A percentile compares a stretch with the other conserved stretches of the same genome.
phyloP scores from a whole-genome alignment of 306 rosid genomes.

The Morella rubra region DNA sequence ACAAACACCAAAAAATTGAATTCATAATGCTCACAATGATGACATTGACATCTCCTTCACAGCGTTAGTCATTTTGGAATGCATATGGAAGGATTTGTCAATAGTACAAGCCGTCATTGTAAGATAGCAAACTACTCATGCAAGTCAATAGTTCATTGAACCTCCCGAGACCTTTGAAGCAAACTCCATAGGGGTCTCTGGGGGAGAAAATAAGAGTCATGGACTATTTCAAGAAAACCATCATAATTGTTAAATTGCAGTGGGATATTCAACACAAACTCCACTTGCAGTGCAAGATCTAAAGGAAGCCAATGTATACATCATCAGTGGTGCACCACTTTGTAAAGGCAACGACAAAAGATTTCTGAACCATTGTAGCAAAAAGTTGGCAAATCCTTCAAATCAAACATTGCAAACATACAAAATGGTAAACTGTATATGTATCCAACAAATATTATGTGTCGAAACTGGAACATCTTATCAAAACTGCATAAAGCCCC shows the following conservation, averaged over 20 bases:
- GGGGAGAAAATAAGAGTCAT: neutral
- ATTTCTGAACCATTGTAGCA: neutral
- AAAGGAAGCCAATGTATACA: neutral
- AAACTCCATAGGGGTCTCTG: neutral
- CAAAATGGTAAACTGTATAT: neutral
- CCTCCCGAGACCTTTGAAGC: neutral
- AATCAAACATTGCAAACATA: neutral
- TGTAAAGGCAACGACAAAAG: neutral
- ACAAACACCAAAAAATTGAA: neutral
- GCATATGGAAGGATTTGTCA: neutral
- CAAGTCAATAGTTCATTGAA: neutral
- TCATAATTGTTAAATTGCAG: neutral
- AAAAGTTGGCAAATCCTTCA: neutral
- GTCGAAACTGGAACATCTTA: neutral
- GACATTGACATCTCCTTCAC: neutral
- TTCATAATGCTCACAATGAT: neutral
- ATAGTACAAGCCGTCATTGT: neutral
- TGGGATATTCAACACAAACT: neutral
- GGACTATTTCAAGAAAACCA: neutral
- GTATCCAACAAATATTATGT: neutral
- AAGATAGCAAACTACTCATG: neutral
- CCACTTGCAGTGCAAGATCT: neutral
- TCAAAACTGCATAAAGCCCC: neutral
- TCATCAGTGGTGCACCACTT: neutral
- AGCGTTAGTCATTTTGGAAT: neutral